A percentile compares a stretch with the other conserved stretches of the same genome.
phyloP scores from a whole-genome alignment of 805 yeast species.

The Hanseniaspora lachancei region DNA sequence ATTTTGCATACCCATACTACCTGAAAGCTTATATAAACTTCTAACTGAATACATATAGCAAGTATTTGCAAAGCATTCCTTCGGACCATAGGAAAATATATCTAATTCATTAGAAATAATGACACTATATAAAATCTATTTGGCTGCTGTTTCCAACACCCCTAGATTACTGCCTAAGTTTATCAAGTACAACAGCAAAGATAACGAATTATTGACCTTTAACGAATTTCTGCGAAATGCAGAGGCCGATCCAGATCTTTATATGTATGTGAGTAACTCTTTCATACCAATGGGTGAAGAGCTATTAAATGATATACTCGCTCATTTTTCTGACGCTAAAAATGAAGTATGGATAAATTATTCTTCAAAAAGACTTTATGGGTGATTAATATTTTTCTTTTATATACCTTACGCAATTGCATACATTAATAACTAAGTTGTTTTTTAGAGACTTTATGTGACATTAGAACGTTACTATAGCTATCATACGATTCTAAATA shows the following conservation, averaged over 20 bases:
- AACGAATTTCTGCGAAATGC: not conserved
- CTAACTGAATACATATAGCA: not conserved
- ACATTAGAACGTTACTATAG: not conserved
- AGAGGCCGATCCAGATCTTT: constrained; percentile 14
- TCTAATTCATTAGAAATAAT: not conserved
- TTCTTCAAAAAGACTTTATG: constrained; percentile 27
- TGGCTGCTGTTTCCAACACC: constrained; percentile 4
- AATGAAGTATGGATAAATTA: constrained; percentile 27
- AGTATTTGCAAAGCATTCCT: not conserved
- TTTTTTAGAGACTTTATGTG: not conserved
- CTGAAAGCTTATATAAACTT: too few species aligned
- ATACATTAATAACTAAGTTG: not conserved
- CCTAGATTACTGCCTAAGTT: constrained; percentile 6
- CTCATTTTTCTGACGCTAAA: constrained; percentile 20
- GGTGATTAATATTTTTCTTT: constrained; percentile 7
- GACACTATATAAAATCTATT: constrained; percentile 1
- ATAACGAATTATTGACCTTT: not conserved
- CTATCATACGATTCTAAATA: too few species aligned
- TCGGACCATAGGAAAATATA: not conserved
- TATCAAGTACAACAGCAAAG: constrained; percentile 1
- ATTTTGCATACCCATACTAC: too few species aligned
- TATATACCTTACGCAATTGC: not conserved
- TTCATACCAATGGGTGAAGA: constrained; percentile 29
- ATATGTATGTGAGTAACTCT: constrained; percentile 27
- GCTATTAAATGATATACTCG: constrained; percentile 24